Conservation (phyloP, 108 stramenopile species). For the Hondaea fermentalgiana region DNA sequence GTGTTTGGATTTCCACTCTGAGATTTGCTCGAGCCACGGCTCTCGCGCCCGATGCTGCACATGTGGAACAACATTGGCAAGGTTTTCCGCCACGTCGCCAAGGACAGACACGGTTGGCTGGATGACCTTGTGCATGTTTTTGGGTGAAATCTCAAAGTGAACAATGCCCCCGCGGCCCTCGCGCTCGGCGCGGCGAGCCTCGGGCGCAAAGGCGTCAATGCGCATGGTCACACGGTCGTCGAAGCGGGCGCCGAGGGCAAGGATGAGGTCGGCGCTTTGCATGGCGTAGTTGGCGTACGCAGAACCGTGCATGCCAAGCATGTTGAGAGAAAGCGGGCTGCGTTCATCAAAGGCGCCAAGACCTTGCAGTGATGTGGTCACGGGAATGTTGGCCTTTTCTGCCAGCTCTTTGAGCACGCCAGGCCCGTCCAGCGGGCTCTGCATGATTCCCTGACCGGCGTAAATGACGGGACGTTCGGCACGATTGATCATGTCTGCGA, state of each 20-base stretch:
- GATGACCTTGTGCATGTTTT: conserved; percentile 64
- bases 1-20: conserved; percentile 56
- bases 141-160: conserved; percentile 73
- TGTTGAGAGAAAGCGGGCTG: conserved; percentile 68
- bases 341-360: conserved; percentile 74
- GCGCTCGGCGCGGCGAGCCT: conserved; percentile 65
- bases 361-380: conserved; percentile 73
- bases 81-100: conserved; percentile 23
- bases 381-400: conserved; percentile 72
- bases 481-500: conserved; percentile 58
- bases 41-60: not conserved
- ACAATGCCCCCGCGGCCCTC: conserved; percentile 75
- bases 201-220: conserved; percentile 65
- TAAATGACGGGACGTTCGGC: conserved; percentile 78
- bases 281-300: conserved; percentile 76
- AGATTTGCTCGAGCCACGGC: conserved; percentile 61
- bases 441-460: conserved; percentile 75
- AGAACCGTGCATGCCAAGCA: conserved; percentile 83
- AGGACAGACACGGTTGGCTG: conserved; percentile 42
- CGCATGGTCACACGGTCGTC: conserved; percentile 80
- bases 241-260: conserved; percentile 73
- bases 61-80: conserved; percentile 32
- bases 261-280: conserved; percentile 76
- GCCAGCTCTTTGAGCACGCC: conserved; percentile 69
- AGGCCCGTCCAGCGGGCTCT: conserved; percentile 40